Evolutionary conservation across 805 yeast genomes (phyloP).

Genomic region (Candida ficus): DNA sequence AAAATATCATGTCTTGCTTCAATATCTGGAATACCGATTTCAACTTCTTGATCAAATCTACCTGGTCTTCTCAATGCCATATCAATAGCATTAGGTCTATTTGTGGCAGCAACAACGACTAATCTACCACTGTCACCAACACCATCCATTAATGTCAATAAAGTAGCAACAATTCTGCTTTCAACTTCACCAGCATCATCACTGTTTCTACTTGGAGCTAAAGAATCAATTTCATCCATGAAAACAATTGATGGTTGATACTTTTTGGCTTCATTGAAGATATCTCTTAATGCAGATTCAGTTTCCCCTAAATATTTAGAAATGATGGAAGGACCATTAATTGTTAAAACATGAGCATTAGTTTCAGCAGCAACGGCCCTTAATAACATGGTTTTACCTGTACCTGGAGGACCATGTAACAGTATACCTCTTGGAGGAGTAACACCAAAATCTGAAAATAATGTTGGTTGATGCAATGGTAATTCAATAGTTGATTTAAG

Average conservation of each 20-base stretch:
- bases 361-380: constrained; percentile 75
- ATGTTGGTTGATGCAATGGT: constrained; percentile 72
- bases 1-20: constrained; percentile 75
- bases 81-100: constrained; percentile 63
- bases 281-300: constrained; percentile 74
- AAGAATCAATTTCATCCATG: constrained; percentile 90
- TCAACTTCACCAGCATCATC: constrained; percentile 93
- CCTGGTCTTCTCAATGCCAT: constrained; percentile 81
- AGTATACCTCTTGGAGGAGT: constrained; percentile 92
- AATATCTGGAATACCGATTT: constrained; percentile 87
- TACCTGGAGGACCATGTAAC: constrained; percentile 95
- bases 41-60: constrained; percentile 83
- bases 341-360: constrained; percentile 77
- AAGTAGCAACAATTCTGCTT: constrained; percentile 82
- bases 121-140: constrained; percentile 60
- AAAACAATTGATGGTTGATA: constrained; percentile 86
- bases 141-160: constrained; percentile 78
- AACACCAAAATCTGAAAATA: constrained; percentile 81
- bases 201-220: constrained; percentile 77
- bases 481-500: constrained; percentile 67
- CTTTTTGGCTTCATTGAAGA: constrained; percentile 77
- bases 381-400: constrained; percentile 89
- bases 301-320: constrained; percentile 94
- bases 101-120: constrained; percentile 70
- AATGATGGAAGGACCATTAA: constrained; percentile 88